Evolutionary conservation across 192 early-diverging fungal genomes (phyloP).

Genomic region (Jimgerdemannia lactiflua): DNA sequence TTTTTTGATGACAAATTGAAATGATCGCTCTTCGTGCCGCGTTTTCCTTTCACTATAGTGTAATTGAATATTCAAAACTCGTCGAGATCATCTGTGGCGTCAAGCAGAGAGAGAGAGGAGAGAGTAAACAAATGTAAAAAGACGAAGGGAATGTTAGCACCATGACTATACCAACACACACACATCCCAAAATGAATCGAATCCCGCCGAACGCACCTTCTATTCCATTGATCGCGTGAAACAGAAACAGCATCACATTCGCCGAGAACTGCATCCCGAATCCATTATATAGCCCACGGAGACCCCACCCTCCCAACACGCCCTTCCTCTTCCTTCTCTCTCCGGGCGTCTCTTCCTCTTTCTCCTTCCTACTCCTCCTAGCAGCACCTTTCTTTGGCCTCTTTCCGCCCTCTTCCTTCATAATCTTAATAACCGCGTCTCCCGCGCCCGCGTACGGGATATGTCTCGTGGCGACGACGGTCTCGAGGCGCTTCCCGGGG

Average conservation of each 20-base stretch:
- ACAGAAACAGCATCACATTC: conserved; percentile 56
- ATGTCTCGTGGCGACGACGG: conserved; percentile 60
- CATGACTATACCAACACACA: neutral
- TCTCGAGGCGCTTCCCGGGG: conserved; percentile 56
- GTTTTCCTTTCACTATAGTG: neutral
- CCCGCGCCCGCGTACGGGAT: conserved; percentile 72
- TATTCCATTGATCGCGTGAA: conserved; percentile 54
- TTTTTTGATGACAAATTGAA: neutral
- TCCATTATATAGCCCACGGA: conserved; percentile 69
- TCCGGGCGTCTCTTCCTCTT: conserved; percentile 7
- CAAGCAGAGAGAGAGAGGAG: no score
- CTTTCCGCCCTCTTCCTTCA: conserved; percentile 70
- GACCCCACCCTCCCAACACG: conserved; percentile 41
- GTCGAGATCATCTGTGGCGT: neutral
- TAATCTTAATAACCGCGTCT: conserved; percentile 65
- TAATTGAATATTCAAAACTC: neutral
- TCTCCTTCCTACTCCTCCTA: conserved; percentile 3
- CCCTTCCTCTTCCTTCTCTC: conserved; percentile 2
- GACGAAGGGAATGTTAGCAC: neutral
- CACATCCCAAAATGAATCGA: neutral
- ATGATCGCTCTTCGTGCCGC: no score
- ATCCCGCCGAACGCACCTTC: conserved; percentile 31
- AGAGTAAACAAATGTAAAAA: neutral
- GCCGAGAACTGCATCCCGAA: conserved; percentile 62
- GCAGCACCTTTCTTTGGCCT: neutral